phyloP scores from a whole-genome alignment of 495 filamentous ascomycete species.

The Aspergillus conjunctus region DNA sequence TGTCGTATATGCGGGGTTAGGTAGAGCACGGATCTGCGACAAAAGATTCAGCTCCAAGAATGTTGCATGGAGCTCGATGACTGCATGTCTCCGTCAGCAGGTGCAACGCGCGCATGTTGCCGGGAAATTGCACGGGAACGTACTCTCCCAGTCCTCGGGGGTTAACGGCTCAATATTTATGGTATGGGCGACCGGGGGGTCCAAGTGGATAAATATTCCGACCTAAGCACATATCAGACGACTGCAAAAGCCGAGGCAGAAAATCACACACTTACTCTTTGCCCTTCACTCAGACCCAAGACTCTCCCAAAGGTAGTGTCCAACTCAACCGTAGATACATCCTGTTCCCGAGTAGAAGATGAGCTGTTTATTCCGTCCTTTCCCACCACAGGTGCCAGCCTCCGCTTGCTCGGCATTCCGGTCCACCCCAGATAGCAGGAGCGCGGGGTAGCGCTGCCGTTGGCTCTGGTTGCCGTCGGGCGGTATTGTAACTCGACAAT shows the following conservation, averaged over 20 bases:
- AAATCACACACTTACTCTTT: slow-evolving; percentile 63
- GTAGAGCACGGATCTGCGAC: slow-evolving; percentile 88
- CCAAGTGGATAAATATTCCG: slow-evolving; percentile 73
- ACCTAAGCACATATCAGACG: slow-evolving; percentile 51
- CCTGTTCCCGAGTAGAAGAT: slow-evolving; percentile 64
- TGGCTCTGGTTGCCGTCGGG: slow-evolving; percentile 40
- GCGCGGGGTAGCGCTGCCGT: slow-evolving; percentile 53
- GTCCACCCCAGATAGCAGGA: slow-evolving; percentile 93
- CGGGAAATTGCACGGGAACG: slow-evolving; percentile 23
- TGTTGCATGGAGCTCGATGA: slow-evolving; percentile 93
- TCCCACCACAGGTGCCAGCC: slow-evolving; percentile 68
- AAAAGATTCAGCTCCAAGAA: slow-evolving; percentile 94
- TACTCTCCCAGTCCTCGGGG: slow-evolving; percentile 90
- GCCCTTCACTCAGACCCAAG: slow-evolving; percentile 78
- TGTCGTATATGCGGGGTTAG: slow-evolving; percentile 71
- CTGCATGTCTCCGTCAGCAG: slow-evolving; percentile 37
- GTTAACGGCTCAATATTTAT: slow-evolving; percentile 96
- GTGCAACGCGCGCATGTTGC: not conserved
- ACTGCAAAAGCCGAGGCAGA: not conserved
- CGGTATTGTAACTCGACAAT: slow-evolving; percentile 83
- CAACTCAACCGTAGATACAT: slow-evolving; percentile 76
- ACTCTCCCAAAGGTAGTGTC: slow-evolving; percentile 86
- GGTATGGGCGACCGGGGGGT: slow-evolving; percentile 86
- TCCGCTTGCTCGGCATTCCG: slow-evolving; percentile 90
- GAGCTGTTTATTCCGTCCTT: slow-evolving; percentile 69